phyloP scores from a whole-genome alignment of 805 yeast genomes.

The Saccharomycopsis vini region DNA sequence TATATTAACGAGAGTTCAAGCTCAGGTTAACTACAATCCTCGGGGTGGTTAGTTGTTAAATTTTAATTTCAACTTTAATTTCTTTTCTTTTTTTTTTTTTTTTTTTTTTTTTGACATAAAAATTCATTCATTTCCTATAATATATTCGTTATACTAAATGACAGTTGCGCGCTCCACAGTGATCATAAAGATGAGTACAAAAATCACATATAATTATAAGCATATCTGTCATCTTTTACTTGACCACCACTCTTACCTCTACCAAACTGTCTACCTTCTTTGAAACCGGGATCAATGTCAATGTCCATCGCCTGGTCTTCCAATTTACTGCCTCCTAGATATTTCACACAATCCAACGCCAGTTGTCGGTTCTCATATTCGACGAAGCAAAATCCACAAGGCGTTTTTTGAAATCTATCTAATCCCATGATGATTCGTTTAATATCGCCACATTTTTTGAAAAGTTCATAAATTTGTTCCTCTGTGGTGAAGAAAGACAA shows the following conservation, averaged over 20 bases:
- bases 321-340: slow-evolving; percentile 68
- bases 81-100: too few species aligned
- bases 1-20: too few species aligned
- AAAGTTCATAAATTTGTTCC: slow-evolving; percentile 85
- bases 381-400: slow-evolving; percentile 95
- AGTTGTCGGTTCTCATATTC: slow-evolving; percentile 61
- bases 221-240: slow-evolving; percentile 58
- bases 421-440: slow-evolving; percentile 87
- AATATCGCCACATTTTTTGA: slow-evolving; percentile 73
- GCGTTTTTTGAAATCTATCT: slow-evolving; percentile 82
- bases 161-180: too few species aligned
- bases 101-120: too few species aligned
- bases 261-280: slow-evolving; percentile 93
- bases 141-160: too few species aligned
- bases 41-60: too few species aligned
- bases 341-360: slow-evolving; percentile 77
- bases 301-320: slow-evolving; percentile 77
- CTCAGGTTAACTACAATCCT: too few species aligned
- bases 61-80: too few species aligned
- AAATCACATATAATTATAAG: too few species aligned
- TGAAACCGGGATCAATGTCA: slow-evolving; percentile 93
- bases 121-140: too few species aligned
- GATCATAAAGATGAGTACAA: too few species aligned
- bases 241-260: slow-evolving; percentile 93
- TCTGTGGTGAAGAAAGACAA: slow-evolving; percentile 86